phyloP scores from a whole-genome alignment of 495 filamentous ascomycete species.

The Cryomyces antarcticus region DNA sequence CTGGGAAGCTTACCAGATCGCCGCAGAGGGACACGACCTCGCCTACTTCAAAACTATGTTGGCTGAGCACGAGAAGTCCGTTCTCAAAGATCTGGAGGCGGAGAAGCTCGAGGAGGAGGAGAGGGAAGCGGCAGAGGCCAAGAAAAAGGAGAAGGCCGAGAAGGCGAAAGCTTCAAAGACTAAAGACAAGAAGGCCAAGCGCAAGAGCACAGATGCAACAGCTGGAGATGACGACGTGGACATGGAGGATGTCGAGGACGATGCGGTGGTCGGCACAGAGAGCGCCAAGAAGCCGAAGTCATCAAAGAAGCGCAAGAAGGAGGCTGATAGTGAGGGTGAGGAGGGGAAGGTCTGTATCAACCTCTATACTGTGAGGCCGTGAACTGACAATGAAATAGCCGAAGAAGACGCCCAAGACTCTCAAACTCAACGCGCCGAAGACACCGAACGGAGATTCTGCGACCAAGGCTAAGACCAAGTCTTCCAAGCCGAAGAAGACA shows the following conservation, averaged over 20 bases:
- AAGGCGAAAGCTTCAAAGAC: too few species aligned
- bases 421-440: constrained; percentile 42
- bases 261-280: constrained; percentile 28
- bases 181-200: constrained; percentile 26
- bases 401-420: constrained; percentile 42
- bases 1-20: constrained; percentile 50
- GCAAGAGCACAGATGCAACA: constrained; percentile 31
- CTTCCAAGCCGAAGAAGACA: constrained; percentile 30
- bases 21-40: constrained; percentile 48
- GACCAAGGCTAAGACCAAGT: constrained; percentile 23
- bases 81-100: constrained; percentile 24
- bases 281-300: constrained; percentile 37
- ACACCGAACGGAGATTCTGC: constrained; percentile 20
- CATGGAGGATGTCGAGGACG: constrained; percentile 55
- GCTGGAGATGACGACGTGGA: constrained; percentile 49
- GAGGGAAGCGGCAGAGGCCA: constrained; percentile 23
- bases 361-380: background rate
- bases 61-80: constrained; percentile 32
- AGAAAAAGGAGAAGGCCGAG: constrained; percentile 6
- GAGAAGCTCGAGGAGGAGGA: constrained; percentile 34
- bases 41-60: constrained; percentile 60
- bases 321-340: constrained; percentile 42
- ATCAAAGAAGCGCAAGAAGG: constrained; percentile 48
- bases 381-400: constrained; percentile 14
- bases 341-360: constrained; percentile 35